Base-by-base conservation (phyloP, 2,329 filamentous ascomycete genomes). In the Colletotrichum sublineola region DNA sequence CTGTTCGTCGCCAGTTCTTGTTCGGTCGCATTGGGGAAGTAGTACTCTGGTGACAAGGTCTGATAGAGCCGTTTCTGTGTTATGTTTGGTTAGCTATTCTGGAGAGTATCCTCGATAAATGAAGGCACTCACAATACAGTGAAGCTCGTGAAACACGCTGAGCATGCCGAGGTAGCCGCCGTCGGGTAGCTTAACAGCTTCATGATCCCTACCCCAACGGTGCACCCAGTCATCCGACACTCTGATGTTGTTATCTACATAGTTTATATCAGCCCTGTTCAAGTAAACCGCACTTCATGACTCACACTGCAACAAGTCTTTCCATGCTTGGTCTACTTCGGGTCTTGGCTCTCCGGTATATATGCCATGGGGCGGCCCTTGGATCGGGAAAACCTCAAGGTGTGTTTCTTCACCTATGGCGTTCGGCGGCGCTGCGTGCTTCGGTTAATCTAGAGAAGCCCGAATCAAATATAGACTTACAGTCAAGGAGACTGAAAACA, bases 141-240 rank as follows among this genome's bases (percentile, higher is more conserved):
- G 71, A 38, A 73, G 56, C 44, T 73, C 71, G 24, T 73, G 71
- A 20, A 73, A 73, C 14, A 71, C 67, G 15, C 71, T 73, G 8
- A 73, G 42, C 71, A 73, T 73, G 15, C 71, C 71, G 5, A 71
- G 68, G n/a, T 73, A 71, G n/a, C 71, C 71, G 9, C 71, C 71
- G 18, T 73, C 71, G 1, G 71, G 71, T 14, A 73, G 63, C 18
- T 67, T 73, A 1, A 73, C 71, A 24, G 71, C 71, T 52, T 73
- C 71, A 38, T 67, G 71, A 6, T 73, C 44, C 11, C 71, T 40
- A 18, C 67, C 71, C 71, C 71, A 73, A 15, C 71, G 71, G 18
- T 60, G 56, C 3, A 73, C 71, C 71, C 71, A 73, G 6, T 63
- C 67, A 0, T 73, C 67, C 11, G 71, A 73, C 1, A 73, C 57